A percentile compares a stretch with the other conserved stretches of the same genome.
Conservation (phyloP, 2,329 filamentous ascomycete species). For the Ophiosphaerella herpotricha region DNA sequence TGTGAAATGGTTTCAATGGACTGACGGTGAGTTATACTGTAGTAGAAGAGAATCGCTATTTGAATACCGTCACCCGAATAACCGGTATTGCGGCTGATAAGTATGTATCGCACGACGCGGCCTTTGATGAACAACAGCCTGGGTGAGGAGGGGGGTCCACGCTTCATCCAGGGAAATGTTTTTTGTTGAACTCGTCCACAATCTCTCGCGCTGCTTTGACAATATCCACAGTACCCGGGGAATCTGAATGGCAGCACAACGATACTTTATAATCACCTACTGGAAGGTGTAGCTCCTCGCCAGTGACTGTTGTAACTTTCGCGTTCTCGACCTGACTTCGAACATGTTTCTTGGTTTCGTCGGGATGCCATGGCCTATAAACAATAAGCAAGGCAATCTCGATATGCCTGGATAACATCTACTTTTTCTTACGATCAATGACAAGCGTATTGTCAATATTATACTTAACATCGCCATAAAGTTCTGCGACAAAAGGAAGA, state of each 20-base stretch:
- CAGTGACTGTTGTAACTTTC: slow-evolving; percentile 48
- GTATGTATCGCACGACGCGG: too few species aligned
- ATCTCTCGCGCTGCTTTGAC: slow-evolving; percentile 50
- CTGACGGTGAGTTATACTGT: too few species aligned
- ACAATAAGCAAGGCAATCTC: background rate
- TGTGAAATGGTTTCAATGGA: too few species aligned
- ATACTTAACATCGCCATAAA: slow-evolving; percentile 63
- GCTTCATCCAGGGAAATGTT: slow-evolving; percentile 12
- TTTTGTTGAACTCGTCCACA: slow-evolving; percentile 48
- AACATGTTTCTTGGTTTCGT: slow-evolving; percentile 50
- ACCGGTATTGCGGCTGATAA: too few species aligned
- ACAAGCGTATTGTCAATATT: slow-evolving; percentile 56
- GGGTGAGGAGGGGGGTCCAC: too few species aligned
- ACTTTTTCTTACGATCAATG: slow-evolving; percentile 64
- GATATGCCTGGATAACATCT: slow-evolving; percentile 3
- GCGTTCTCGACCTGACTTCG: slow-evolving; percentile 47
- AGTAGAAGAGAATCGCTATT: too few species aligned
- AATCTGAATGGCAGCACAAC: slow-evolving; percentile 53
- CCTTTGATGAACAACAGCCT: too few species aligned
- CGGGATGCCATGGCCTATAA: slow-evolving; percentile 47
- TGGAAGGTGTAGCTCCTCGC: slow-evolving; percentile 49
- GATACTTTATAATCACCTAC: slow-evolving; percentile 50
- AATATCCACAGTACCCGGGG: slow-evolving; percentile 51
- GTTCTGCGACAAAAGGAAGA: slow-evolving; percentile 58
- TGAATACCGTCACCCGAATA: too few species aligned